Conservation (phyloP, 345 rosid species). For the Populus euphratica region DNA sequence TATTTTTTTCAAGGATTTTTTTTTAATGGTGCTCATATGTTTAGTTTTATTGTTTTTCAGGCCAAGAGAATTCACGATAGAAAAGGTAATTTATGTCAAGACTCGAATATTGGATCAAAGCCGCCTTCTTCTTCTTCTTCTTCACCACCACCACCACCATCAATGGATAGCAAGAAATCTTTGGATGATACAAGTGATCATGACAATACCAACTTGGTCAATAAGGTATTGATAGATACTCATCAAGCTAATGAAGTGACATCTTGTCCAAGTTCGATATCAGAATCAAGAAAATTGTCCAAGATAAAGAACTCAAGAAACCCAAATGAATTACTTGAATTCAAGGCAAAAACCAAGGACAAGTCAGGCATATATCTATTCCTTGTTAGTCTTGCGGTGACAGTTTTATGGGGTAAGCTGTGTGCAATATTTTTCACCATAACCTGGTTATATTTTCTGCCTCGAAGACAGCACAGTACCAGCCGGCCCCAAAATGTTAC, state of each 20-base stretch:
- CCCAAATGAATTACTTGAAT: conserved; percentile 1
- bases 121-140: not conserved
- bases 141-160: no score
- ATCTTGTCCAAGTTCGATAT: conserved; percentile 6
- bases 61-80: conserved; percentile 21
- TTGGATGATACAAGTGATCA: not conserved
- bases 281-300: not conserved
- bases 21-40: not conserved
- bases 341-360: conserved; percentile 3
- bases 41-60: conserved; percentile 13
- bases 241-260: not conserved
- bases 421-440: conserved; percentile 40
- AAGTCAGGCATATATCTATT: conserved; percentile 8
- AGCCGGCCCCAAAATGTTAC: not conserved
- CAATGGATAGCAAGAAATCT: not conserved
- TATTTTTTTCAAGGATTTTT: no score
- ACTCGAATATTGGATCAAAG: conserved; percentile 14
- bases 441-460: conserved; percentile 26
- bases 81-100: conserved; percentile 12
- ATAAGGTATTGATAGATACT: not conserved
- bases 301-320: not conserved
- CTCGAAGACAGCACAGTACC: conserved; percentile 1
- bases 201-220: not conserved
- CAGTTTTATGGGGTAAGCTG: conserved; percentile 37
- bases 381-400: conserved; percentile 25